phyloP scores from a whole-genome alignment of 768 basidiomycete genomes.

The Chalciporus piperatus region DNA sequence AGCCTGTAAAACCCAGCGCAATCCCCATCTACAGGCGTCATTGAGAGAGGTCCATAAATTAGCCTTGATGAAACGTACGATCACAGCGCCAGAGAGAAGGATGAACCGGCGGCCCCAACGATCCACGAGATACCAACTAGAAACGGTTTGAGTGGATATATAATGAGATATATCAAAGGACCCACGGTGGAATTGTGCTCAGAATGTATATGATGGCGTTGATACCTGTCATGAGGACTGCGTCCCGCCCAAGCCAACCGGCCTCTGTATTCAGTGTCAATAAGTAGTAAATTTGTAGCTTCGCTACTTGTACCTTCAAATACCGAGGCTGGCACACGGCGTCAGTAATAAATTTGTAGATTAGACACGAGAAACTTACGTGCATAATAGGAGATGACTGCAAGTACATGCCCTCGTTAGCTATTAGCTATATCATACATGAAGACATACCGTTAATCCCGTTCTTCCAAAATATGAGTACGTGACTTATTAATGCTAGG shows the following conservation, averaged over 20 bases:
- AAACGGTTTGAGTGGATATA: slow-evolving; percentile 7
- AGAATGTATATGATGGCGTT: slow-evolving; percentile 81
- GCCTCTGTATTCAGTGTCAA: slow-evolving; percentile 56
- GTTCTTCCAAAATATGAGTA: slow-evolving; percentile 50
- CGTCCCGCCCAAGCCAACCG: slow-evolving; percentile 92
- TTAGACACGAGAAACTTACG: slow-evolving; percentile 49
- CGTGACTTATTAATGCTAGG: neutral
- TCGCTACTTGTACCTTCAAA: slow-evolving; percentile 68
- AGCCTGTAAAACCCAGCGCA: slow-evolving; percentile 77
- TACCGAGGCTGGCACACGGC: slow-evolving; percentile 60
- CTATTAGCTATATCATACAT: neutral
- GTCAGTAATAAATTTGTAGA: slow-evolving; percentile 7
- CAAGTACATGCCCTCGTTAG: slow-evolving; percentile 7
- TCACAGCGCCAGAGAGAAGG: slow-evolving; percentile 78
- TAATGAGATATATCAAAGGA: slow-evolving; percentile 4
- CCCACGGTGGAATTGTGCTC: slow-evolving; percentile 81
- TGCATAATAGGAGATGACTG: slow-evolving; percentile 93
- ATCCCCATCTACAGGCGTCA: slow-evolving; percentile 64
- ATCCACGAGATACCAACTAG: slow-evolving; percentile 92
- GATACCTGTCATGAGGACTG: slow-evolving; percentile 94
- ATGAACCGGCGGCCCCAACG: slow-evolving; percentile 87
- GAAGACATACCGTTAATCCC: slow-evolving; percentile 79
- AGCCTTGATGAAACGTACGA: slow-evolving; percentile 46
- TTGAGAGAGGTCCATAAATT: slow-evolving; percentile 4
- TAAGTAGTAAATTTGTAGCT: neutral